phyloP scores from a whole-genome alignment of 2,329 filamentous ascomycete genomes.

The Exserohilum rostratum region DNA sequence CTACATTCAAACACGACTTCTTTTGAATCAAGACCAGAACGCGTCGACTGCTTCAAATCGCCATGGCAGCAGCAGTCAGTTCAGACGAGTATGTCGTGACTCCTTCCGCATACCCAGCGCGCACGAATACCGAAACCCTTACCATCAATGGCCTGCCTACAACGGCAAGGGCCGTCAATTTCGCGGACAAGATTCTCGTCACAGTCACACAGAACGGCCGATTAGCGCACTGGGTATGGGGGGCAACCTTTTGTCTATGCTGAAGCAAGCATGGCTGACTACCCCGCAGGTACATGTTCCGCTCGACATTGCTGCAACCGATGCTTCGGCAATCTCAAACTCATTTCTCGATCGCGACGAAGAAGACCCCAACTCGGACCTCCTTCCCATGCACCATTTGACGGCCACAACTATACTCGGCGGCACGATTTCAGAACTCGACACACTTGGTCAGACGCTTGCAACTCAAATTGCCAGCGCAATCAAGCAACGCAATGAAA shows the following conservation, averaged over 20 bases:
- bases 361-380: conserved; percentile 44
- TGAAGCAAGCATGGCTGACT: background rate
- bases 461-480: conserved; percentile 87
- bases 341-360: conserved; percentile 55
- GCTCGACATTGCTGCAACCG: conserved; percentile 70
- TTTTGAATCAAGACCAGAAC: too few species aligned
- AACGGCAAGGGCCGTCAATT: conserved; percentile 73
- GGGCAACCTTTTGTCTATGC: conserved; percentile 2
- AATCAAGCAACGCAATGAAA: conserved; percentile 72
- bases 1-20: too few species aligned
- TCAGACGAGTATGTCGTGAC: conserved; percentile 30
- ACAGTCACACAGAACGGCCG: conserved; percentile 86
- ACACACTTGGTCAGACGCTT: conserved; percentile 85
- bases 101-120: conserved; percentile 69
- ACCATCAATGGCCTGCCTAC: conserved; percentile 72
- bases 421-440: conserved; percentile 76
- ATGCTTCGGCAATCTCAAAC: conserved; percentile 61
- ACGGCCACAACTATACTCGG: conserved; percentile 88
- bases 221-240: conserved; percentile 85
- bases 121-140: conserved; percentile 61
- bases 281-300: conserved; percentile 74
- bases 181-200: conserved; percentile 88
- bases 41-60: background rate
- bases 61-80: conserved; percentile 17
- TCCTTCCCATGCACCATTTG: conserved; percentile 79